These are phyloP conservation scores for Trichoderma afroharzianum DNA, from an alignment of 2,329 filamentous ascomycete species.

Conservation along the genomic window DNA sequence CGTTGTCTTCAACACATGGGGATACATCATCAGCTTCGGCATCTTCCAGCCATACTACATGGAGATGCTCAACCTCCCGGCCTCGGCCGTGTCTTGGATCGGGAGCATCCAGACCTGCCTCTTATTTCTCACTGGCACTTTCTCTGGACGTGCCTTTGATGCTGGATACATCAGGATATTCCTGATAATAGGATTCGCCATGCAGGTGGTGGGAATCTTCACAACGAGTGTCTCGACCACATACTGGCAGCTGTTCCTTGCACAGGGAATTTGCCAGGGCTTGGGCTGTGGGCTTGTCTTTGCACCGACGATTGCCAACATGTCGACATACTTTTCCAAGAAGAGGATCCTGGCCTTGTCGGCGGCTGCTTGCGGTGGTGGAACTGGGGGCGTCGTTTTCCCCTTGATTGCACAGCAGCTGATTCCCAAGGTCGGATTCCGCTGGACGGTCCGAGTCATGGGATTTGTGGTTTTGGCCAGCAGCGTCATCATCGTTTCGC, in stretches of 20 bases:
- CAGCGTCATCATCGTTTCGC: conserved; percentile 36
- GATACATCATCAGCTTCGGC: conserved; percentile 38
- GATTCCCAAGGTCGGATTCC: conserved; percentile 57
- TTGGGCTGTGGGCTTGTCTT: conserved; percentile 54
- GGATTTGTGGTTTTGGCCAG: conserved; percentile 55
- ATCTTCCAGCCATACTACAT: conserved; percentile 41
- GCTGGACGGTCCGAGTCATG: conserved; percentile 61
- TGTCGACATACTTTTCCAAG: conserved; percentile 59
- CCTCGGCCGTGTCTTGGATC: conserved; percentile 46
- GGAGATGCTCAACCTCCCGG: conserved; percentile 27
- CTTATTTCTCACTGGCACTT: conserved; percentile 38
- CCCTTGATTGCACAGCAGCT: conserved; percentile 55
- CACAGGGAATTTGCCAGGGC: conserved; percentile 55
- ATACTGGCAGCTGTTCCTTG: conserved; percentile 48
- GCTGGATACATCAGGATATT: conserved; percentile 37
- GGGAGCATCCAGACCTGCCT: conserved; percentile 46
- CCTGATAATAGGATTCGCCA: conserved; percentile 33
- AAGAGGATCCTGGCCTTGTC: conserved; percentile 59
- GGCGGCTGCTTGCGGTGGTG: conserved; percentile 56
- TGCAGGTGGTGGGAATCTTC: conserved; percentile 46
- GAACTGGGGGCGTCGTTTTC: conserved; percentile 61
- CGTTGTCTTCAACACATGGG: conserved; percentile 38
- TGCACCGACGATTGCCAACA: conserved; percentile 49
- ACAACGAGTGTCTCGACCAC: conserved; percentile 39
- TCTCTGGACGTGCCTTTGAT: conserved; percentile 42